A percentile compares a stretch with the other conserved stretches of the same genome.
Evolutionary conservation across 2,329 filamentous ascomycete species (phyloP).

Genomic region (Corinectria fuckeliana): DNA sequence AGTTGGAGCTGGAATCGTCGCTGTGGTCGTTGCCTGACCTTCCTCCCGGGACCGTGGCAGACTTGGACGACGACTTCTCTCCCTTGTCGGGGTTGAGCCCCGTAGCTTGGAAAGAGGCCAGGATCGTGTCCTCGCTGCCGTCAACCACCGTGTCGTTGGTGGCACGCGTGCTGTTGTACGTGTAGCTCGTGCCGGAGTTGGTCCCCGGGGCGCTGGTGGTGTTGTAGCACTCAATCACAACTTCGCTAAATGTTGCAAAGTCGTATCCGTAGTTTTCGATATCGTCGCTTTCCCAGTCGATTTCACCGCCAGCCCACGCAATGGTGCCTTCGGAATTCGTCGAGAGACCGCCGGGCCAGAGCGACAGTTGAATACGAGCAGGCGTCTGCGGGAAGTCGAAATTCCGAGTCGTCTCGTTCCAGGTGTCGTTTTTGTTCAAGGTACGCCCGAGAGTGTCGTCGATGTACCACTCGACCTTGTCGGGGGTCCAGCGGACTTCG

Average conservation of each 20-base stretch:
- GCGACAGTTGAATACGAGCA: slow-evolving; percentile 88
- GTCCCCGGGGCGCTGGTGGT: slow-evolving; percentile 66
- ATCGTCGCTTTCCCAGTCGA: slow-evolving; percentile 81
- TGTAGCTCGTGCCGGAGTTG: slow-evolving; percentile 75
- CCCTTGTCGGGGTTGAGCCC: slow-evolving; percentile 73
- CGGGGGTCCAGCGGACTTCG: slow-evolving; percentile 91
- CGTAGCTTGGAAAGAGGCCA: slow-evolving; percentile 80
- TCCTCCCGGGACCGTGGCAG: slow-evolving; percentile 31
- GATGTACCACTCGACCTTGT: slow-evolving; percentile 83
- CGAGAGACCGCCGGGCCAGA: slow-evolving; percentile 90
- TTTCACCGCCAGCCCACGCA: slow-evolving; percentile 87
- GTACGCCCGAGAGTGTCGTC: slow-evolving; percentile 81
- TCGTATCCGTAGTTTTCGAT: slow-evolving; percentile 88
- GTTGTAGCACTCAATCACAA: slow-evolving; percentile 85
- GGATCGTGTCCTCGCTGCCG: slow-evolving; percentile 74
- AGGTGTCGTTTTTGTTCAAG: slow-evolving; percentile 80
- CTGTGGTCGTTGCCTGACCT: slow-evolving; percentile 17
- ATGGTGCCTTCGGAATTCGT: slow-evolving; percentile 85
- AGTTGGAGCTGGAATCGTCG: neutral
- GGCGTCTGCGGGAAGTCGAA: slow-evolving; percentile 93
- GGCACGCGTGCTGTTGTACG: slow-evolving; percentile 68
- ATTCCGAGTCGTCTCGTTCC: slow-evolving; percentile 80
- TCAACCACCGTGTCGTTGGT: slow-evolving; percentile 81
- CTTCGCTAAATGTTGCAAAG: slow-evolving; percentile 78
- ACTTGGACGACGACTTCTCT: slow-evolving; percentile 32